Base-by-base conservation (phyloP, 768 basidiomycete species). In the Suillus tomentosus region DNA sequence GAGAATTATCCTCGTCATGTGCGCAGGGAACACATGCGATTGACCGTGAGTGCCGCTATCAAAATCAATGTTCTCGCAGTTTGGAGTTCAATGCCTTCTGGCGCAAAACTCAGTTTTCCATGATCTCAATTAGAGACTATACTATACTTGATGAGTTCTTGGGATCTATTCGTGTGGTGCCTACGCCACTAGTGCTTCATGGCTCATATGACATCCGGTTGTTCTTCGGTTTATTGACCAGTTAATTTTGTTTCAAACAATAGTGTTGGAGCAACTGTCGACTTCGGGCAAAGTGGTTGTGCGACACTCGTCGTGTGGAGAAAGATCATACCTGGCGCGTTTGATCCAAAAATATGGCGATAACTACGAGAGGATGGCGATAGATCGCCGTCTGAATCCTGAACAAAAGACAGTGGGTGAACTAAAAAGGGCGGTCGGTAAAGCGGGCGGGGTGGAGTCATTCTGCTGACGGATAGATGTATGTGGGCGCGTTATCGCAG, bases 391-490 rank as follows among this genome's bases (percentile, higher is more conserved):
- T 76, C 74, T 91, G 64, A 98, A 99, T 74, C 77, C 84, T 17
- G 89, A 88, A 75, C 96, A 99, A 79, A 85, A 89, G 72, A 97
- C 95, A 2, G 83, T 80, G 39, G 95, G 92, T 19, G 87, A 94
- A 78, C 74, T 98, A 71, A 79, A 74, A 70, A 81, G 87, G 72
- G 89, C 86, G 37, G 77, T 92, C 65, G 78, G 74, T 66, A 85
- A 83, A 71, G 85, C 87, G 40, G 84, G 86, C 14, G 79, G 79
- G 22, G 71, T 84, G 63, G 77, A 62, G 50, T 67, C 60, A 66
- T 66, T 81, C 39, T 40, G 8, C 10, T 57, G 56, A 57, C 5
- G 9, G 56, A 60, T 17, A 17, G 2, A n/a, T 47, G 7, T 5
- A 61, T 53, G 47, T 31, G 47, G 5, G 9, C 13, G 54, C 5